Evolutionary conservation across 345 rosid genomes (phyloP).

Genomic region (Viola odorata): DNA sequence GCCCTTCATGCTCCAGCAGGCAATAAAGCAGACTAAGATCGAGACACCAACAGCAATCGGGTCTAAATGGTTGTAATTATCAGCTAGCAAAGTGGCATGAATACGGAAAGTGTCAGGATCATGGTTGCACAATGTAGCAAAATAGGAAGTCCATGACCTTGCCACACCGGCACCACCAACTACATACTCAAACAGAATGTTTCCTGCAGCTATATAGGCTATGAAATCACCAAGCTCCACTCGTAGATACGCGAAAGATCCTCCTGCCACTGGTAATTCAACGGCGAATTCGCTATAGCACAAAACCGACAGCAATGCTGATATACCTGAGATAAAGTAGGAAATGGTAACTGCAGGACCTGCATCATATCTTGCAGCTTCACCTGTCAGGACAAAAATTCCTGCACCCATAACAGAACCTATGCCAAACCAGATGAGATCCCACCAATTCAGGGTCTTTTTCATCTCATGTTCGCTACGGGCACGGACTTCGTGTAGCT

Average conservation of each 20-base stretch:
- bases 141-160: slow-evolving; percentile 26
- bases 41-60: slow-evolving; percentile 17
- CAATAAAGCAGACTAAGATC: slow-evolving; percentile 9
- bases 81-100: slow-evolving; percentile 8
- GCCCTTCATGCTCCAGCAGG: slow-evolving; percentile 22
- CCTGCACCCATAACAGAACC: slow-evolving; percentile 62
- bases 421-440: slow-evolving; percentile 58
- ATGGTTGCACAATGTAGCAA: slow-evolving; percentile 19
- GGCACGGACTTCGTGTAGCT: slow-evolving; percentile 40
- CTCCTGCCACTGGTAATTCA: slow-evolving; percentile 57
- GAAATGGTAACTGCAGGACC: slow-evolving; percentile 54
- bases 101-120: slow-evolving; percentile 17
- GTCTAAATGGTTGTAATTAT: slow-evolving; percentile 14
- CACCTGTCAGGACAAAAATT: slow-evolving; percentile 60
- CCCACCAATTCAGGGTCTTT: slow-evolving; percentile 60
- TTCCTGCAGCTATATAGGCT: slow-evolving; percentile 25
- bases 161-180: slow-evolving; percentile 20
- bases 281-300: slow-evolving; percentile 54
- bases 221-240: slow-evolving; percentile 26
- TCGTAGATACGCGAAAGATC: slow-evolving; percentile 46
- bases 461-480: slow-evolving; percentile 57
- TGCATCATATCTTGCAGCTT: slow-evolving; percentile 41
- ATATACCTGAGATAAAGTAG: slow-evolving; percentile 40
- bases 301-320: slow-evolving; percentile 45
- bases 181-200: slow-evolving; percentile 22